phyloP scores from a whole-genome alignment of 345 rosid genomes.

The Excoecaria cochinchinensis region DNA sequence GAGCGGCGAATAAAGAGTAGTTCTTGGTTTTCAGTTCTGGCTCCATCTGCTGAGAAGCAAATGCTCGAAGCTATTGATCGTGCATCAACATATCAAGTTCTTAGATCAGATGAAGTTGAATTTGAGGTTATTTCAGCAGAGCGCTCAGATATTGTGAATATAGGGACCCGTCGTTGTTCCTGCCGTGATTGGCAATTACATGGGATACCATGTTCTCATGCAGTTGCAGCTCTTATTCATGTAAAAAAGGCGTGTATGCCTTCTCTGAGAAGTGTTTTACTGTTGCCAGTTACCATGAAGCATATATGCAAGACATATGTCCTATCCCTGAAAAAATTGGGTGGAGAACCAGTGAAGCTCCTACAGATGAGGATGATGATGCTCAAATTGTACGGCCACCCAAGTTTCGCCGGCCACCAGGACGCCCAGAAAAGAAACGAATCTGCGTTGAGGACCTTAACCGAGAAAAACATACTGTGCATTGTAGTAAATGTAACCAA shows the following conservation, averaged over 20 bases:
- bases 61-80: conserved; percentile 38
- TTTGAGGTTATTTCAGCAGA: conserved; percentile 52
- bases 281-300: conserved; percentile 41
- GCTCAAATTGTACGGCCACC: conserved; percentile 44
- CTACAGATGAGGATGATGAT: conserved; percentile 21
- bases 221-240: conserved; percentile 52
- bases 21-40: conserved; percentile 46
- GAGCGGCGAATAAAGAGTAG: conserved; percentile 35
- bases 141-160: conserved; percentile 52
- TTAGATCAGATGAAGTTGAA: conserved; percentile 60
- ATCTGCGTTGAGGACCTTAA: conserved; percentile 42
- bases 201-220: conserved; percentile 65
- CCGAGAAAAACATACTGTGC: conserved; percentile 52
- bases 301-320: conserved; percentile 42
- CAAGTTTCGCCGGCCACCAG: conserved; percentile 49
- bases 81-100: conserved; percentile 44
- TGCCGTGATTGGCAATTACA: conserved; percentile 58
- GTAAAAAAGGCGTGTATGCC: conserved; percentile 41
- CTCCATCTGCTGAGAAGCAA: conserved; percentile 49
- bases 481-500: conserved; percentile 53
- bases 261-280: conserved; percentile 51
- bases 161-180: conserved; percentile 44
- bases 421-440: conserved; percentile 63
- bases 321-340: conserved; percentile 39
- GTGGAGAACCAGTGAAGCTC: conserved; percentile 35